Evolutionary conservation across 805 yeast species (phyloP), one percentile per base, ranked within the genome.

Genomic region (Hanseniaspora thailandica): DNA sequence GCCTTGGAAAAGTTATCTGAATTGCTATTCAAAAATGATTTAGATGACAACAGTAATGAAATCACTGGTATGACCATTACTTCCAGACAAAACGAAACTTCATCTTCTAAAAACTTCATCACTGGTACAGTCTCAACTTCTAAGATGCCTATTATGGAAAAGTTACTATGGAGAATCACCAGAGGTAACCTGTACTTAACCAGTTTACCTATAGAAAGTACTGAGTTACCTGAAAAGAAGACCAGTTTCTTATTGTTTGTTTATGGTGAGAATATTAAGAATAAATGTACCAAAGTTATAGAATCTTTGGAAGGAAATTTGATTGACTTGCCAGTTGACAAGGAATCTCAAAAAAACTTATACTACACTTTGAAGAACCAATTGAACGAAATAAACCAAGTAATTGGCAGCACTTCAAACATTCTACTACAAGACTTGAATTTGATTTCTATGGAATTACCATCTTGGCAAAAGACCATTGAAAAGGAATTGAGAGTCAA

Each of bases 171-270:
- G 88, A 76, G 89, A 70, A 79, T 76, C 13, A 71, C 82, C 59
- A 76, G 88, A 67, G 88, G 88, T 66, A 83, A 83, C 61, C 71
- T 83, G 60, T 80, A 73, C 62, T 76, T 81, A 63, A 77, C 77
- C 56, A 72, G 78, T 45, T 70, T 75, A 40, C 85, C 79, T 60
- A 69, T 82, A 55, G 67, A 71, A 1, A 36, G 39, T 7, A 77
- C 76, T 58, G 73, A 76, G 35, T 65, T 82, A 50, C 82, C 74
- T 61, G 86, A 82, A 59, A 72, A 68, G 54, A 82, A 81, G 60
- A 76, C 75, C 62, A 75, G 82, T 13, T 82, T 83, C 60, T 78
- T 83, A 55, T 77, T 83, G 39, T 82, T 82, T 60, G 76, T 86
- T 31, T 87, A 82, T 63, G 88, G 89, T 65, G 74, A 76, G 52